Conservation (phyloP, 2,329 filamentous ascomycete species). For the Pyrenophora teres region DNA sequence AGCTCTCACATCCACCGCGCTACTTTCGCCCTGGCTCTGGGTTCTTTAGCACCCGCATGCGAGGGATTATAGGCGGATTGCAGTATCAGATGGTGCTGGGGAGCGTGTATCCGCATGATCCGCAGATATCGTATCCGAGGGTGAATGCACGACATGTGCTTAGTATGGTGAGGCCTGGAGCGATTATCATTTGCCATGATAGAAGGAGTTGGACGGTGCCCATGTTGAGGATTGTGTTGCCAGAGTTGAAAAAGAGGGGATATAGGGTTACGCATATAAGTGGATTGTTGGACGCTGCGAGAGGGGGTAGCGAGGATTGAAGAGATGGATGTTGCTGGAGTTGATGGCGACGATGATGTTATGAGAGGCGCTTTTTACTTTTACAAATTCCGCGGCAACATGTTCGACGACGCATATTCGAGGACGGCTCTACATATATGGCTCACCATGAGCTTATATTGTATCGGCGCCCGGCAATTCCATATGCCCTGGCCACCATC, state of each 20-base stretch:
- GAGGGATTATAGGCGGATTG: conserved; percentile 61
- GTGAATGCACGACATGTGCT: conserved; percentile 80
- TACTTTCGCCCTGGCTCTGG: conserved; percentile 87
- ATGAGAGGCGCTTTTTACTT: no score
- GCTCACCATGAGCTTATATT: no score
- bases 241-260: conserved; percentile 69
- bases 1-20: conserved; percentile 55
- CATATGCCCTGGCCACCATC: no score
- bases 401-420: no score
- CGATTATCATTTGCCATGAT: conserved; percentile 86
- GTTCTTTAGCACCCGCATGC: conserved; percentile 76
- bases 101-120: conserved; percentile 86
- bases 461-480: no score
- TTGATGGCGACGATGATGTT: no score
- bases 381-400: no score
- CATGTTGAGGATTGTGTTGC: conserved; percentile 75
- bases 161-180: conserved; percentile 76
- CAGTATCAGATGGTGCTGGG: conserved; percentile 79
- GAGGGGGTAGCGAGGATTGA: not conserved
- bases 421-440: no score
- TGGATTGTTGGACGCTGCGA: conserved; percentile 21
- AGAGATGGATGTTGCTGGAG: no score
- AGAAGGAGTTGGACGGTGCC: conserved; percentile 79
- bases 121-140: conserved; percentile 72
- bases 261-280: conserved; percentile 71